A percentile compares a stretch with the other conserved stretches of the same genome.
Evolutionary conservation across 768 basidiomycete genomes (phyloP).

Genomic region (Favolaschia claudopus): DNA sequence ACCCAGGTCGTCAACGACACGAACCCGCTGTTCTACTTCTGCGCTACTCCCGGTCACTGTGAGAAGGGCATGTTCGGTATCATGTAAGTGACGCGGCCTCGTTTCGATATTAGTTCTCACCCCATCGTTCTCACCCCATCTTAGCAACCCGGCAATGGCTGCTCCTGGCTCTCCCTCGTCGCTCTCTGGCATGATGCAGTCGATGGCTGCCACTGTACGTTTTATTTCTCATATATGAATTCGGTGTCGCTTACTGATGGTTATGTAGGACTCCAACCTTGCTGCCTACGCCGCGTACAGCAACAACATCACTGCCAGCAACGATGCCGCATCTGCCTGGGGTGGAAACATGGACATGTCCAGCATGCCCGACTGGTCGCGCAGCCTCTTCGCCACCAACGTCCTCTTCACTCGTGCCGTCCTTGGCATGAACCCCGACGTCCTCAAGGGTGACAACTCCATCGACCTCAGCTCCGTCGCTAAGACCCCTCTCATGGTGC

Average conservation of each 20-base stretch:
- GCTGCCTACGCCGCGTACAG: conserved; percentile 64
- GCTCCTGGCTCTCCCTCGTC: conserved; percentile 51
- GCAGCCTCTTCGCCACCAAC: conserved; percentile 54
- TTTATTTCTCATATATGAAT: not conserved
- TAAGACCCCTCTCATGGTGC: conserved; percentile 62
- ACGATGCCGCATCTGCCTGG: conserved; percentile 60
- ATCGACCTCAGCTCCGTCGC: conserved; percentile 55
- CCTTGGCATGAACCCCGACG: conserved; percentile 59
- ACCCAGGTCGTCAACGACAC: conserved; percentile 78
- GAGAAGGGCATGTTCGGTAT: conserved; percentile 88
- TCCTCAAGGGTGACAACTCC: conserved; percentile 56
- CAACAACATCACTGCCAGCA: conserved; percentile 54
- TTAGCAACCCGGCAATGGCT: conserved; percentile 64
- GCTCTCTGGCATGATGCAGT: conserved; percentile 60
- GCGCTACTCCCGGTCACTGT: conserved; percentile 74
- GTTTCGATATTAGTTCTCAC: not conserved
- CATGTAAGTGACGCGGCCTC: conserved; percentile 48
- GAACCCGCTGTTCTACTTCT: conserved; percentile 78
- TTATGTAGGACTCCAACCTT: conserved; percentile 58
- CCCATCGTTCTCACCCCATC: conserved; percentile 16
- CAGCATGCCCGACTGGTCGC: conserved; percentile 61
- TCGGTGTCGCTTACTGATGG: not conserved
- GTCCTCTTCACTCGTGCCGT: conserved; percentile 48
- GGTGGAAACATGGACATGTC: conserved; percentile 68
- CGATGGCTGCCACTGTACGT: conserved; percentile 53